Evolutionary conservation across 2,329 filamentous ascomycete species (phyloP), one percentile per base, ranked within the genome.

Genomic region (Colletotrichum eremochloae): DNA sequence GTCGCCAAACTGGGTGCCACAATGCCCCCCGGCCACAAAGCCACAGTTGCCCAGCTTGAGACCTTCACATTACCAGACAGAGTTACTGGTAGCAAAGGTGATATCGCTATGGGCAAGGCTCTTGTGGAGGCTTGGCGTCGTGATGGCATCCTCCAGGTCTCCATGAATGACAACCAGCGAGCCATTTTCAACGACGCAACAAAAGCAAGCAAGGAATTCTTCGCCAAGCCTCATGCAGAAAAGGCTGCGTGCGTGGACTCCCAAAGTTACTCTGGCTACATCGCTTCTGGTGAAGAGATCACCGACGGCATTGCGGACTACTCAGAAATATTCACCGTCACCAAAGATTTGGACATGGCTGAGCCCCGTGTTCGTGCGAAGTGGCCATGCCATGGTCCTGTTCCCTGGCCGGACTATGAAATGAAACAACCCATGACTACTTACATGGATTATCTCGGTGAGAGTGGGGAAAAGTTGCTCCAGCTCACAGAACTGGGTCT

Each of bases 321-420:
- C 74, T 86, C 83, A 0, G 86, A 87, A 76, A 86, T 87, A 42
- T 87, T 87, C 72, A 88, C 86, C 1, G 83, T 87, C 24, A 87
- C 83, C 15, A 87, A 87, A 70, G 85, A 87, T 61, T 77, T 87
- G 8, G 75, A 77, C 5, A 71, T 77, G 2, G 71, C 78, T 5
- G 84, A 87, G 60, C 74, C 76, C 1, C 79, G 85, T 1, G 84
- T 86, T 4, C 75, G 75, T 29, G 77, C 76, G 5, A 79, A 80
- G 38, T 87, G 86, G 85, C 86, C 85, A 0, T 87, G 84, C 74
- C 86, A 87, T 72, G 86, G 86, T 0, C 82, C 83, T 2, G 84
- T 82, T 70, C 86, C 85, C 0, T 87, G 86, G 86, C 84, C 84
- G 0, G 82, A 85, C 53, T 71, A 73, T 11, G 76, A 80, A 14